Conservation (phyloP, 1,284 basidiomycete genomes). For the Singerocomus rubriflavus region DNA sequence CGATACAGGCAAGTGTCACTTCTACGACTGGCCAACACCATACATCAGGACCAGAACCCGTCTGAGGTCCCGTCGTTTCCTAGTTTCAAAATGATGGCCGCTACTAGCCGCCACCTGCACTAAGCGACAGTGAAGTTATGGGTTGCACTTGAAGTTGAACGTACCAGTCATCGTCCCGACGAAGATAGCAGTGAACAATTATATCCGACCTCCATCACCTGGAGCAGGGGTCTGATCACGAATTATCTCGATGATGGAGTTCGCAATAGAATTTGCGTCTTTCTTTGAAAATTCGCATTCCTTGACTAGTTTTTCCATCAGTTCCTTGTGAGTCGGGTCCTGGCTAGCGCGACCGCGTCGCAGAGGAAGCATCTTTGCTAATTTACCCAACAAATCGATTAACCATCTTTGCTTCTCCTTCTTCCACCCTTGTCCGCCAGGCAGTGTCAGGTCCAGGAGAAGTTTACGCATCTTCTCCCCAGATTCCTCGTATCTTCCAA, state of each 20-base stretch:
- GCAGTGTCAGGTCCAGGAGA: slow-evolving; percentile 8
- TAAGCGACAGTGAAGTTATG: too few relatives aligned
- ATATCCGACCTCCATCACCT: not conserved
- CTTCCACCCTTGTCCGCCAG: slow-evolving; percentile 15
- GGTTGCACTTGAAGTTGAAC: too few relatives aligned
- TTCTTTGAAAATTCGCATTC: slow-evolving; percentile 21
- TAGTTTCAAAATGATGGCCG: too few relatives aligned
- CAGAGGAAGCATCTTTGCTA: slow-evolving; percentile 20
- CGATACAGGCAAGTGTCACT: too few relatives aligned
- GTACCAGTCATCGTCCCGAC: too few relatives aligned
- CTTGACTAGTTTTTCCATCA: slow-evolving; percentile 13
- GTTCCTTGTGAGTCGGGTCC: slow-evolving; percentile 10
- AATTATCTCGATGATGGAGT: slow-evolving; percentile 16
- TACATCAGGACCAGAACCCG: too few relatives aligned
- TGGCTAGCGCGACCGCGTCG: slow-evolving; percentile 1
- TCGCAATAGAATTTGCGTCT: slow-evolving; percentile 19
- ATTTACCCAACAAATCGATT: slow-evolving; percentile 16
- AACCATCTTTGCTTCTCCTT: slow-evolving; percentile 20
- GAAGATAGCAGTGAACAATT: not conserved
- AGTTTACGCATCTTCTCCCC: slow-evolving; percentile 14
- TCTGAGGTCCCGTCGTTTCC: too few relatives aligned
- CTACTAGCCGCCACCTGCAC: too few relatives aligned
- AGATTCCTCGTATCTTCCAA: slow-evolving; percentile 17
- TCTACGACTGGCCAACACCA: too few relatives aligned
- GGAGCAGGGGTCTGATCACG: slow-evolving; percentile 2